Conservation (phyloP, 768 basidiomycete genomes). For the Krasilnikovozyma curviuscula region DNA sequence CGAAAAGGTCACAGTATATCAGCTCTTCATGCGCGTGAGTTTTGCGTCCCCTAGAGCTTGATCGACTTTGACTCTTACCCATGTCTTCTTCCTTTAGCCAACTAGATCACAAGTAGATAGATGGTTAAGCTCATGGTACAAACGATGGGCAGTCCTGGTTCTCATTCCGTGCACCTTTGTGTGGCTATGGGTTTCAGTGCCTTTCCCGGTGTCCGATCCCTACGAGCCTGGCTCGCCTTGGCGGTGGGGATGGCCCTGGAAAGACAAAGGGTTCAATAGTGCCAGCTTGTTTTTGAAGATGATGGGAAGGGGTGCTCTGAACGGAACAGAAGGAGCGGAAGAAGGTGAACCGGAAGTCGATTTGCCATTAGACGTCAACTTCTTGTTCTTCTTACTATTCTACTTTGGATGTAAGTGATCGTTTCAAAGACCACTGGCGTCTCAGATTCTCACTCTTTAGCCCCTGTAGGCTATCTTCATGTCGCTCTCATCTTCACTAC, state of each 20-base stretch:
- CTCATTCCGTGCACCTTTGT: constrained; percentile 27
- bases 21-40: no score
- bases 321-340: background rate
- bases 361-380: constrained; percentile 29
- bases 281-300: background rate
- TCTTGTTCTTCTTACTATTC: constrained; percentile 28
- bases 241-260: background rate
- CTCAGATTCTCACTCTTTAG: background rate
- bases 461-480: constrained; percentile 24
- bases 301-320: background rate
- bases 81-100: constrained; percentile 22
- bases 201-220: constrained; percentile 29
- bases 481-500: constrained; percentile 31
- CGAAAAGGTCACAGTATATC: no score
- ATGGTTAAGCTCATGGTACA: constrained; percentile 28
- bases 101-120: constrained; percentile 23
- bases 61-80: no score
- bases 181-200: constrained; percentile 30
- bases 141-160: constrained; percentile 27
- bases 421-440: background rate
- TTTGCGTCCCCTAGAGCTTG: no score
- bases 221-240: constrained; percentile 15
- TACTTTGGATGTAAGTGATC: background rate
- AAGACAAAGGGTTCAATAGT: background rate
- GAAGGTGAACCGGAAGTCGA: constrained; percentile 4